Evolutionary conservation across 2,329 filamentous ascomycete genomes (phyloP).

Genomic region (Hymenoscyphus salicellus): DNA sequence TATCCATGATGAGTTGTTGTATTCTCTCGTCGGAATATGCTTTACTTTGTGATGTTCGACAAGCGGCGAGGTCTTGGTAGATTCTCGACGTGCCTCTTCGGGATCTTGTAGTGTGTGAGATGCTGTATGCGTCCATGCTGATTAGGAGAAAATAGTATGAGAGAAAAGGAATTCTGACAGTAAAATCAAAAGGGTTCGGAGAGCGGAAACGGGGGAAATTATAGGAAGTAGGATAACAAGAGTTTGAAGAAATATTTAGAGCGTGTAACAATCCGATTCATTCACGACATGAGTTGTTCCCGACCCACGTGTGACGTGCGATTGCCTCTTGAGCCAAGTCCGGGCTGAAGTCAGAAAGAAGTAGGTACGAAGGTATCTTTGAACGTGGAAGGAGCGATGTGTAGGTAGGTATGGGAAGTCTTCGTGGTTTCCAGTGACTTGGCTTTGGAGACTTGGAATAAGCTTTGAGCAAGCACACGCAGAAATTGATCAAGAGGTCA

Average conservation of each 20-base stretch:
- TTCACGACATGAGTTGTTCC: not conserved
- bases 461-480: not conserved
- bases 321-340: not conserved
- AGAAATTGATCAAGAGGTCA: not conserved
- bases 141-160: not conserved
- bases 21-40: constrained; percentile 11
- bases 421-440: not conserved
- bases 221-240: not conserved
- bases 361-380: not conserved
- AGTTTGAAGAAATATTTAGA: not conserved
- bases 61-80: constrained; percentile 29
- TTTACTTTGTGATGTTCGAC: constrained; percentile 10
- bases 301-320: not conserved
- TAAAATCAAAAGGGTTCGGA: not conserved
- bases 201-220: not conserved
- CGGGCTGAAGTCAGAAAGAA: not conserved
- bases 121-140: constrained; percentile 22
- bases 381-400: not conserved
- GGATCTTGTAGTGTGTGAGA: constrained; percentile 28
- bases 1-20: constrained; percentile 18
- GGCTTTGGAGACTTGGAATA: not conserved
- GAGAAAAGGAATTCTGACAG: not conserved
- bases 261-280: not conserved
- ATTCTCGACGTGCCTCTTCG: constrained; percentile 25
- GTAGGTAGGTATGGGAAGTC: not conserved